Base-by-base conservation (phyloP, 1,284 basidiomycete genomes). In the Sporisorium reilianum region DNA sequence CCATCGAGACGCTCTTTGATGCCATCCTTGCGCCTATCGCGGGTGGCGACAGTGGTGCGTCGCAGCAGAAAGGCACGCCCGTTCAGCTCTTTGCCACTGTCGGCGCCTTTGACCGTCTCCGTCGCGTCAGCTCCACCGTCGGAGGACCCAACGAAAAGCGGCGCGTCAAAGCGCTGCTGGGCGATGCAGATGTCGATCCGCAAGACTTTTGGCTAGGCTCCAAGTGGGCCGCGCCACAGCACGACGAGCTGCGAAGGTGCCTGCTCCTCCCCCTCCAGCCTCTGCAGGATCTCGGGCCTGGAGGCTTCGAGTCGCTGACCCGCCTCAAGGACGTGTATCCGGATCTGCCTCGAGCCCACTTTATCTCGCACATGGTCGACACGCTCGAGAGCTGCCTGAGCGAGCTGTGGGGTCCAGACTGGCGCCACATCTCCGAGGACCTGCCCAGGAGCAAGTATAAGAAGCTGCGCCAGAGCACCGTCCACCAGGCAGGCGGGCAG, bases 101-200 rank as follows among this genome's bases (percentile, higher is more conserved):
- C n/a, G 68, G 68, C n/a, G 68, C 68, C 2, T 65, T 64, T 28
- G 68, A 65, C n/a, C 58, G 68, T 1, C 58, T 71, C 18, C 68
- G 68, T 40, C 57, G 68, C 1, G 68, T 71, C 44, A 61, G 68
- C 42, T 38, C 68, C 9, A 71, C 68, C 6, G 73, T 78, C 6
- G 77, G 68, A 3, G 77, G 77, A 1, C 55, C 69, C 5, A 69
- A 58, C 44, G 77, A 78, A 58, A 64, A 78, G 60, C 55, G 61
- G 5, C 36, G 77, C 8, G 74, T 66, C 38, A 56, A 46, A 22
- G 64, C 64, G 12, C 55, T 78, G 23, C 63, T 78, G 5, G 65
- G 63, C 11, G 65, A 72, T 4, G 20, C 51, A 9, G 69, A 64
- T 3, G 28, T 49, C 25, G 44, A 57, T 23, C 59, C 63, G 16